Conservation (phyloP, 768 basidiomycete genomes). For the Rubroboletus pulcherrimus region DNA sequence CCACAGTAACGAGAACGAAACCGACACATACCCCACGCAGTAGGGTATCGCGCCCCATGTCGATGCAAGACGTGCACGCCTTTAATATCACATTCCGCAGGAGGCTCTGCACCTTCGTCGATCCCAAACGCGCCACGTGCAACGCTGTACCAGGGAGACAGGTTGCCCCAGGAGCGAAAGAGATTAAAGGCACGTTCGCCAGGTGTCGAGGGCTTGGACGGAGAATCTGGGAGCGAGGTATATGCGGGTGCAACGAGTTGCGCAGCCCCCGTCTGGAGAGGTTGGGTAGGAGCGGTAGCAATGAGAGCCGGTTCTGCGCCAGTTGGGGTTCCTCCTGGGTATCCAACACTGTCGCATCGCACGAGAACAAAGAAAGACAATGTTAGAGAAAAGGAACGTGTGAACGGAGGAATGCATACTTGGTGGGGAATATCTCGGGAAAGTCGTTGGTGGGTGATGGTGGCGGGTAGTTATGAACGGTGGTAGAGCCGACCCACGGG, state of each 20-base stretch:
- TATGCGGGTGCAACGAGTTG: slow-evolving; percentile 54
- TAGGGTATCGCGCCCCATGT: slow-evolving; percentile 78
- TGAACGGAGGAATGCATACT: slow-evolving; percentile 21
- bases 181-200: slow-evolving; percentile 51
- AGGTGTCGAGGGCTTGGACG: slow-evolving; percentile 1
- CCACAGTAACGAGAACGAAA: neutral
- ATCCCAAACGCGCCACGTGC: slow-evolving; percentile 62
- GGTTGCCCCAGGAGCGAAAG: slow-evolving; percentile 78
- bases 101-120: slow-evolving; percentile 65
- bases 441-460: slow-evolving; percentile 66
- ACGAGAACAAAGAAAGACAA: neutral
- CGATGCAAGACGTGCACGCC: slow-evolving; percentile 78
- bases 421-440: slow-evolving; percentile 70
- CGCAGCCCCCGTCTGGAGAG: slow-evolving; percentile 66
- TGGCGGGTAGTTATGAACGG: slow-evolving; percentile 68
- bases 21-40: slow-evolving; percentile 51
- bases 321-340: slow-evolving; percentile 74
- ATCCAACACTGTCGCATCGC: slow-evolving; percentile 47
- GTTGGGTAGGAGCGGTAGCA: slow-evolving; percentile 73
- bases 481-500: slow-evolving; percentile 70
- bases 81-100: slow-evolving; percentile 65
- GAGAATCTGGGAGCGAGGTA: slow-evolving; percentile 19
- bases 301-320: slow-evolving; percentile 74
- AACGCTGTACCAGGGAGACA: slow-evolving; percentile 84
- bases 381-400: neutral